Base-by-base conservation (phyloP, 441 rosid genomes). In the Mallotus japonicus region DNA sequence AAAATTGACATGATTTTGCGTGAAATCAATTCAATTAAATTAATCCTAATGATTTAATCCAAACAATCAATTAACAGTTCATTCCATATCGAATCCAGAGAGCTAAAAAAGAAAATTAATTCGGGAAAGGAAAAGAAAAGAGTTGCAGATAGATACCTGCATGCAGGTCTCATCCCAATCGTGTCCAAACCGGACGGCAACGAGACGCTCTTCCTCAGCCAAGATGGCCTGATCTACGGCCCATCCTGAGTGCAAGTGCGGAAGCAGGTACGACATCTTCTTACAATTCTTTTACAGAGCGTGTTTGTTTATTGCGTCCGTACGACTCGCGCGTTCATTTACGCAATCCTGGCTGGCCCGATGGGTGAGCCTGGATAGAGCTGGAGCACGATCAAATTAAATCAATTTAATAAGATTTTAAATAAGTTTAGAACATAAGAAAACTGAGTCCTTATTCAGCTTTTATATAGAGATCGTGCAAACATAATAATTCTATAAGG, bases 161-260 rank as follows among this genome's bases (percentile, higher is more conserved):
- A 92, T 92, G 73, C 97, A 90, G 44, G 96, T 92, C 65, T 92
- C 97, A 76, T 92, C 97, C 97, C 97, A 92, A 75, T 92, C 97
- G 63, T 90, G 97, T 74, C 96, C 96, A 84, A 90, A 92, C n/a
- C 94, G 85, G 61, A 92, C 88, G 86, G 89, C 82, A 42, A 89
- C 96, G 44, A 89, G 86, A 69, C 94, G 94, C 79, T 90, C 96
- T 81, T 92, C 97, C 82, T 90, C 94, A 9, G 94, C 90, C 9
- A 92, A 77, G 72, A 90, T 92, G 72, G 96, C 86, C 83, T 92
- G 96, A 78, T 90, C 96, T 0, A 89, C 97, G 1, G 93, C 97
- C 97, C 96, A 89, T 44, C 97, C 96, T 1, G 97, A 88, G 84
- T 90, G 96, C 80, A 92, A 77, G 66, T 92, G 97, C 15, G 97